Evolutionary conservation across 108 stramenopile species (phyloP).

Genomic region (Schizochytrium sp.): DNA sequence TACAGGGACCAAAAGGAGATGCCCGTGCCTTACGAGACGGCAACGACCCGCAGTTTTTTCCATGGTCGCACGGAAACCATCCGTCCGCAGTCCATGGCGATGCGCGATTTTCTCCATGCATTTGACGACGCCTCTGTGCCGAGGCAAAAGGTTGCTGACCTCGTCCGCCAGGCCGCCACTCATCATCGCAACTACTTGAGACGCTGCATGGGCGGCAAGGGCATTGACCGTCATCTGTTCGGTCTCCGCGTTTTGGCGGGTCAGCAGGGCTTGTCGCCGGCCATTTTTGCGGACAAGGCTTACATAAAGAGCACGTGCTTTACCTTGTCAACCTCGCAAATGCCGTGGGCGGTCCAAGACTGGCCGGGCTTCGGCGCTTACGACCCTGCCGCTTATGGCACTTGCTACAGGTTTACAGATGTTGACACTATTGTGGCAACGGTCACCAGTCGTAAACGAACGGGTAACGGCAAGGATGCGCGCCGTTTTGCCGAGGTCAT

Average conservation of each 20-base stretch:
- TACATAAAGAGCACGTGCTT: background rate
- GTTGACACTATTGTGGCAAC: background rate
- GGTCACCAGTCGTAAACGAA: background rate
- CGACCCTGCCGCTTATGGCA: background rate
- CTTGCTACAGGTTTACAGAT: background rate
- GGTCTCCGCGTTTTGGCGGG: background rate
- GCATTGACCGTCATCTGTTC: background rate
- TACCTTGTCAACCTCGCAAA: background rate
- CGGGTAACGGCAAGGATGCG: background rate
- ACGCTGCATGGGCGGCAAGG: background rate
- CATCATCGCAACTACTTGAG: background rate
- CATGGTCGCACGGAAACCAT: slow-evolving; percentile 9
- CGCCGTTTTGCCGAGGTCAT: background rate
- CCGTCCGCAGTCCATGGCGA: background rate
- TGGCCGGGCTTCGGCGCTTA: slow-evolving; percentile 12
- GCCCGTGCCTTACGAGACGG: slow-evolving; percentile 8
- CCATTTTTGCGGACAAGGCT: background rate
- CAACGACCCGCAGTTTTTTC: background rate
- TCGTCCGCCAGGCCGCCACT: background rate
- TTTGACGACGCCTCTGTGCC: background rate
- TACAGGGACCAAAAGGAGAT: background rate
- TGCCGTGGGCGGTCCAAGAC: background rate
- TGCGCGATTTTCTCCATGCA: background rate
- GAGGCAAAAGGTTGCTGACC: background rate
- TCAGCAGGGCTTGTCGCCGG: background rate